These are phyloP conservation scores for Gracilaria caudata DNA, from an alignment of 23 red algal species.

Conservation along the genomic window DNA sequence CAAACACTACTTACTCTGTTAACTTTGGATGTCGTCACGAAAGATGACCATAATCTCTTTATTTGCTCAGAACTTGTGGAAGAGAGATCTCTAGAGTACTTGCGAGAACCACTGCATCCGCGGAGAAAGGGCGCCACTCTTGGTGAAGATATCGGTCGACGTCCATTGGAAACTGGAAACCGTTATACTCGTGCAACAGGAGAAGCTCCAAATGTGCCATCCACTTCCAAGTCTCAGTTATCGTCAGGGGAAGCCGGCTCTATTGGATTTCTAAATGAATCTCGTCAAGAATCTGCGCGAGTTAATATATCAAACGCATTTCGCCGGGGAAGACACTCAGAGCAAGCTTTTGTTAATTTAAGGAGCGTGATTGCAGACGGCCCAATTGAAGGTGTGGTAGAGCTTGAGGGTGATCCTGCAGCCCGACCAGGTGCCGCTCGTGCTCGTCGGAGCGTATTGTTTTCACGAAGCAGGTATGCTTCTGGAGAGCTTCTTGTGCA, in stretches of 20 bases:
- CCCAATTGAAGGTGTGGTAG: not conserved
- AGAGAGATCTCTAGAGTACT: conserved; percentile 58
- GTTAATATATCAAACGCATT: not conserved
- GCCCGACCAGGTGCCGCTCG: conserved; percentile 31
- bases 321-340: conserved; percentile 1
- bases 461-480: conserved; percentile 75
- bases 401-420: conserved; percentile 31
- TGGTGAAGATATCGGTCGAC: conserved; percentile 5
- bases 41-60: conserved; percentile 53
- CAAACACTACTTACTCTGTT: conserved; percentile 63
- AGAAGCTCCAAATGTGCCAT: not conserved
- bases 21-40: conserved; percentile 60
- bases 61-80: conserved; percentile 74
- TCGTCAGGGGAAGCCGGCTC: not conserved
- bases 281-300: not conserved
- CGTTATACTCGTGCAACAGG: not conserved
- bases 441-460: conserved; percentile 62
- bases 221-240: not conserved
- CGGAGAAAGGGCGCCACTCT: conserved; percentile 43
- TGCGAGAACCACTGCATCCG: conserved; percentile 66
- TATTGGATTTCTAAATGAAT: not conserved
- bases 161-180: not conserved
- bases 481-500: conserved; percentile 83
- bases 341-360: not conserved
- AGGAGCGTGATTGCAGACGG: not conserved